Base-by-base conservation (phyloP, 1,139 yeast species). In the Chernovozyma aurita region DNA sequence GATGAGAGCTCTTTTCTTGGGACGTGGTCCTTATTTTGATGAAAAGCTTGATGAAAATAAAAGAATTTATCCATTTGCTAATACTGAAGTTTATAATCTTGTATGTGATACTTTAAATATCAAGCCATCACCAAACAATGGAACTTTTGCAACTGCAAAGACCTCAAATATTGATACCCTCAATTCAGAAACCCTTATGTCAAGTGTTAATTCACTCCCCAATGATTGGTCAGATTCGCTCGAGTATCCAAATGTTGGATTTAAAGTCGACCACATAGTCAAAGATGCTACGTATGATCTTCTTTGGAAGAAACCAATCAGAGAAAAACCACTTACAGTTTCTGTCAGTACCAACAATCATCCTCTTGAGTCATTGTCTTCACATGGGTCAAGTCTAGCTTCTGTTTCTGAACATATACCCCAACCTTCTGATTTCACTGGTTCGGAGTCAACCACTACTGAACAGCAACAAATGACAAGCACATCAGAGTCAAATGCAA, bases 1-100 rank as follows among this genome's bases (percentile, higher is more conserved):
- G 40, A 87, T 88, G 95, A 65, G 95, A 38, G 90, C 95, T 0
- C 50, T 85, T 12, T 90, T 90, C 53, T 51, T 86, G 31, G 95
- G 83, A 0, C 58, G 72, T 6, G 97, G 97, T 0, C 97, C 97
- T 1, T 85, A 73, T 52, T 87, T 87, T 57, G 46, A 49, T 21
- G 38, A 48, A 24, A 47, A 47, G 31, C 44, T 40, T 34, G 38
- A 35, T 4, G 30, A 40, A 2, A 47, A 52, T 9, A 52, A 53
- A 40, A 64, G 61, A 57, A 56, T 83, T 20, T 55, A 63, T 42
- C 95, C 96, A 2, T 85, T 90, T 50, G 63, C 68, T 6, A 90
- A 87, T 53, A 66, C 73, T 8, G 86, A 86, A 42, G 71, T 90
- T 7, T 90, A 86, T 57, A 78, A 82, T 46, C 65, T 88, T 26